Conservation (phyloP, 2,329 filamentous ascomycete genomes). For the Cladorrhinum sp. region DNA sequence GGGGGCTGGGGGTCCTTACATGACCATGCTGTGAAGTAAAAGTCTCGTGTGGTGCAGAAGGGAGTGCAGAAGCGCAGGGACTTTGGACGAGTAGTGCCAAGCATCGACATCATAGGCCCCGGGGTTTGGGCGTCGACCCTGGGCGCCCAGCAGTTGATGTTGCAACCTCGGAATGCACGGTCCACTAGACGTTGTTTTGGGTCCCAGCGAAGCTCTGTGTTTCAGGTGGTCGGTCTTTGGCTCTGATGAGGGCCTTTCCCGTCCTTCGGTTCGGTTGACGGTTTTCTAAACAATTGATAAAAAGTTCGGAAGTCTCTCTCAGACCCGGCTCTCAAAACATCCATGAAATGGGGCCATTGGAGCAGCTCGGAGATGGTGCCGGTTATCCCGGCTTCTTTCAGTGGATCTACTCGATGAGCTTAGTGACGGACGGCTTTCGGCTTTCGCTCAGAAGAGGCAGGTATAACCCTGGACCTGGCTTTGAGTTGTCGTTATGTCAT, state of each 20-base stretch:
- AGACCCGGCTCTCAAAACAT: neutral
- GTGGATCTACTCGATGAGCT: neutral
- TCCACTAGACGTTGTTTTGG: neutral
- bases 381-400: neutral
- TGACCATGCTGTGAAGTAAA: neutral
- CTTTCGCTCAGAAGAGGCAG: neutral
- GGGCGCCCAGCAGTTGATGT: neutral
- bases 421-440: neutral
- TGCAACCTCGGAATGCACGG: neutral
- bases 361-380: neutral
- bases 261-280: too few species aligned
- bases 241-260: neutral
- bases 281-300: too few species aligned
- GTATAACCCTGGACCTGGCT: neutral
- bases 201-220: neutral
- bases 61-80: neutral
- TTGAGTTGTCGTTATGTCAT: neutral
- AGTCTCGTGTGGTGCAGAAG: neutral
- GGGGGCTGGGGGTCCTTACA: neutral
- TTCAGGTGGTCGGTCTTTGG: neutral
- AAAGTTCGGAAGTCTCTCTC: neutral
- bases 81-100: neutral
- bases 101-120: neutral
- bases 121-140: neutral
- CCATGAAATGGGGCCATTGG: neutral